A percentile compares a stretch with the other conserved stretches of the same genome.
Evolutionary conservation across 805 yeast species (phyloP).

Genomic region (Torulaspora gathmanii): DNA sequence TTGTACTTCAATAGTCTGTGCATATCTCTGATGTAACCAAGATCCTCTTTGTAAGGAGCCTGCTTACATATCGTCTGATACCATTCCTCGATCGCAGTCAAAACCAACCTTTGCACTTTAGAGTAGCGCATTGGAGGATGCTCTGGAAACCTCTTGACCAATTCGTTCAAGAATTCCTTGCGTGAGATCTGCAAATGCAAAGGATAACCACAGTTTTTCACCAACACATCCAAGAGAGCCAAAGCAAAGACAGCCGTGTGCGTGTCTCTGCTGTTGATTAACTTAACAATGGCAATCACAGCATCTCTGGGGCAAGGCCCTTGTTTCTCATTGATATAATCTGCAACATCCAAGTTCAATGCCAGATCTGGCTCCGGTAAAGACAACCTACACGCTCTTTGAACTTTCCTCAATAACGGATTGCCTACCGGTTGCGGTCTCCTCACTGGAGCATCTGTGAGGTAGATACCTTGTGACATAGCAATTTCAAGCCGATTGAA

Average conservation of each 20-base stretch:
- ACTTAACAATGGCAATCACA: constrained; percentile 74
- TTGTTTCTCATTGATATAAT: constrained; percentile 85
- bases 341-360: constrained; percentile 87
- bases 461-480: constrained; percentile 33
- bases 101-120: constrained; percentile 73
- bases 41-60: constrained; percentile 83
- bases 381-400: constrained; percentile 83
- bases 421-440: constrained; percentile 30
- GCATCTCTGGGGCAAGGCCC: constrained; percentile 91
- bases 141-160: constrained; percentile 91
- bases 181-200: constrained; percentile 91
- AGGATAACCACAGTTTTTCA: constrained; percentile 97
- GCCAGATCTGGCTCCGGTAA: constrained; percentile 82
- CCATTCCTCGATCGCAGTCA: constrained; percentile 96
- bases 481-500: neutral
- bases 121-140: constrained; percentile 84
- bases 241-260: constrained; percentile 82
- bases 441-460: constrained; percentile 34
- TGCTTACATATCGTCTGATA: constrained; percentile 89
- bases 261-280: constrained; percentile 76
- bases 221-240: constrained; percentile 78
- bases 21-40: constrained; percentile 92
- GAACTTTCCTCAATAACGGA: constrained; percentile 42
- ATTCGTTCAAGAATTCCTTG: constrained; percentile 88
- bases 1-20: constrained; percentile 82